Percentiles rank a stretch among this genome's conserved stretches.
Conservation (phyloP, 169 alveolate species). For the Plasmodium malariae region DNA sequence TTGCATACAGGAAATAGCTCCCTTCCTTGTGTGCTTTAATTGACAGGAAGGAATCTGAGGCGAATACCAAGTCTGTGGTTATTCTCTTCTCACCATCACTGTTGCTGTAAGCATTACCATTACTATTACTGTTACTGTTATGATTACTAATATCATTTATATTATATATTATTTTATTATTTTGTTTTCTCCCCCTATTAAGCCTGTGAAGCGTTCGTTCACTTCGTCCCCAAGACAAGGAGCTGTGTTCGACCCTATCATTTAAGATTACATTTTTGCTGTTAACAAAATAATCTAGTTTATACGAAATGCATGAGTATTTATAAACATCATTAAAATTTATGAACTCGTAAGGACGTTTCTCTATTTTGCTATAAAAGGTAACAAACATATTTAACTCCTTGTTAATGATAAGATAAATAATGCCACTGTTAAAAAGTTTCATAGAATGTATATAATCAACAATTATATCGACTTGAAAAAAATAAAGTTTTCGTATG, state of each 20-base stretch:
- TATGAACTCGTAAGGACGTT: not conserved
- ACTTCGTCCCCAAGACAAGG: not conserved
- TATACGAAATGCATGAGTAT: constrained; percentile 2
- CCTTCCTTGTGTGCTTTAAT: constrained; percentile 48
- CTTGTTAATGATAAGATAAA: constrained; percentile 1
- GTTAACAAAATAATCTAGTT: constrained; percentile 57
- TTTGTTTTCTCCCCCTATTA: not conserved
- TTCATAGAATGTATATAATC: constrained; percentile 30
- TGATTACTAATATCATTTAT: too few species aligned
- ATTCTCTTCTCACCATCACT: not conserved
- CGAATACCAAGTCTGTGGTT: constrained; percentile 9
- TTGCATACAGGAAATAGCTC: constrained; percentile 22
- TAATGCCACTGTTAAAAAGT: not conserved
- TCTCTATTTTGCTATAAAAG: not conserved
- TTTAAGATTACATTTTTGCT: constrained; percentile 16
- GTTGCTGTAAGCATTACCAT: too few species aligned
- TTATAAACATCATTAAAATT: constrained; percentile 23
- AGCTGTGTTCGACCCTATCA: not conserved
- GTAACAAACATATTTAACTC: constrained; percentile 8
- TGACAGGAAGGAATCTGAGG: constrained; percentile 38
- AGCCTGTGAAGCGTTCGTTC: not conserved
- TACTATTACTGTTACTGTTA: too few species aligned
- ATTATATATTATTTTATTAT: too few species aligned
- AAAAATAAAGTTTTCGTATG: constrained; percentile 13
- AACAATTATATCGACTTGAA: constrained; percentile 25